Base-by-base conservation (phyloP, 2,329 filamentous ascomycete species). In the Penicillium sp. region DNA sequence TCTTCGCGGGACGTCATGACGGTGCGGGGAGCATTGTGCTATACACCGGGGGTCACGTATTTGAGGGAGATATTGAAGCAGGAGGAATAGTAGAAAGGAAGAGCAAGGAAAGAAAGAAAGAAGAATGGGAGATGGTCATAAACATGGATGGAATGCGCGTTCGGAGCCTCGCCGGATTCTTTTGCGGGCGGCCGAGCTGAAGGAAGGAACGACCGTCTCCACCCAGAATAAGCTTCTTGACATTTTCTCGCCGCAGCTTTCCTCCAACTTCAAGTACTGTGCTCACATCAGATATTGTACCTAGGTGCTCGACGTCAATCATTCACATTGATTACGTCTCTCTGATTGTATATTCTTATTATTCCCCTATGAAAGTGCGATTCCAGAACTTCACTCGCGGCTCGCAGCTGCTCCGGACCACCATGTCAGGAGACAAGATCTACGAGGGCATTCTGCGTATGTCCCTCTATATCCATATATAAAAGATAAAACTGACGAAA, bases 371-470 rank as follows among this genome's bases (percentile, higher is more conserved):
- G n/a, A n/a, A n/a, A n/a, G n/a, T 73, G 71, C 61, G 57, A 60
- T 61, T 72, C 45, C 63, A 56, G 48, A 62, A 63, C 43, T 60
- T 68, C 33, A 55, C 28, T 42, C 46, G 51, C 47, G 47, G 56
- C 30, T 30, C 43, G 28, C 62, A 62, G 49, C 61, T 66, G 47
- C 71, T 74, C 55, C 70, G 69, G 58, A 66, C 51, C 50, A 68
- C 63, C 57, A 75, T 75, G 73, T 72, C 71, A 20, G 67, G 67
- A 56, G 70, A 72, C 59, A 82, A 80, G 68, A 74, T 84, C 57
- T 70, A 84, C 55, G 84, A 88, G 70, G 85, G 85, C 63, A 78
- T 85, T 59, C 83, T 87, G 77, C 23, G 30, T 53, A 48, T 23
- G 23, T 24, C 16, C 9, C 14, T 6, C 28, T 11, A 14, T 9